These are phyloP conservation scores for Aegilops bicornis DNA, from an alignment of 176 grass and related monocot species.

Conservation along the genomic window DNA sequence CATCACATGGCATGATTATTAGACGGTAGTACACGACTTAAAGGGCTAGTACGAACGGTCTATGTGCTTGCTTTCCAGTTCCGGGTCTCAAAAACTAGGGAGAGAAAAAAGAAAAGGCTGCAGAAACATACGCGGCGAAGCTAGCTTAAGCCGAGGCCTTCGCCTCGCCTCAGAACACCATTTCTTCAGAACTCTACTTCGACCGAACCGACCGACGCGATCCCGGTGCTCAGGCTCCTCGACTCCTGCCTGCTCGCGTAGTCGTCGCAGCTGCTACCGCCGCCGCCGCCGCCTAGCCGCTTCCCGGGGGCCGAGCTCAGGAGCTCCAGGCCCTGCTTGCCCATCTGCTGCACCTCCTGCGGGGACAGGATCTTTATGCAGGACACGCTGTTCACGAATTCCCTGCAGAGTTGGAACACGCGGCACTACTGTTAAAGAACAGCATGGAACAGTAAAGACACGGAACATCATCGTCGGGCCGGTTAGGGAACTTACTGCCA, in stretches of 20 bases:
- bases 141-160: neutral
- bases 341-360: slow-evolving; percentile 95
- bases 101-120: neutral
- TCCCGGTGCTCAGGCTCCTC: slow-evolving; percentile 66
- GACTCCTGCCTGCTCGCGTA: slow-evolving; percentile 75
- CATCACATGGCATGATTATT: slow-evolving; percentile 72
- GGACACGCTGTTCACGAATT: slow-evolving; percentile 89
- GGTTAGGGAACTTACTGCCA: slow-evolving; percentile 70
- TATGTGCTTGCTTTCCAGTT: slow-evolving; percentile 43
- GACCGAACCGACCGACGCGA: slow-evolving; percentile 71
- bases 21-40: slow-evolving; percentile 43
- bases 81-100: slow-evolving; percentile 44
- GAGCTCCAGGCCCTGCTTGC: slow-evolving; percentile 68
- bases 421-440: slow-evolving; percentile 4
- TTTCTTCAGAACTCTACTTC: slow-evolving; percentile 81
- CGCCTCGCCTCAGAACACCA: neutral
- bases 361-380: slow-evolving; percentile 98
- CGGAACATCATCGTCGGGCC: neutral
- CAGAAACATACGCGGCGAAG: slow-evolving; percentile 14
- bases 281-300: slow-evolving; percentile 42
- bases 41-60: slow-evolving; percentile 23
- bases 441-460: neutral
- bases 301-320: slow-evolving; percentile 57
- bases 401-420: slow-evolving; percentile 43
- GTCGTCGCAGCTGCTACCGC: slow-evolving; percentile 59